Evolutionary conservation across 345 rosid species (phyloP).

Genomic region (Gossypium thurberi): DNA sequence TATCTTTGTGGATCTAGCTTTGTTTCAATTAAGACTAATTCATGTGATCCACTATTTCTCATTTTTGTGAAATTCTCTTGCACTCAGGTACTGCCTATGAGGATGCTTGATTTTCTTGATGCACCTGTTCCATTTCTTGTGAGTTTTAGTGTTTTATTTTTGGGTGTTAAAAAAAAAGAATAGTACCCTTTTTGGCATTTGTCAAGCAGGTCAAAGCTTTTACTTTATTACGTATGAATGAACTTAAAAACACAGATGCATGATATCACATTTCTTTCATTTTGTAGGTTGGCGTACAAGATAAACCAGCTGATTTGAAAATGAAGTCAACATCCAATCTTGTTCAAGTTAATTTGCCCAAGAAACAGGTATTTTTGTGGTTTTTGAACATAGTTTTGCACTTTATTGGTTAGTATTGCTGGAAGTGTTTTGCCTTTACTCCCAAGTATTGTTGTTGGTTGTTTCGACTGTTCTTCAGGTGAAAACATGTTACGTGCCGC

Average conservation of each 20-base stretch:
- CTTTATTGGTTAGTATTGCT: neutral
- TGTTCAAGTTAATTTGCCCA: constrained; percentile 60
- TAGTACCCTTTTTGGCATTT: no score
- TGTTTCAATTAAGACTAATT: no score
- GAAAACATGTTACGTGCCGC: constrained; percentile 44
- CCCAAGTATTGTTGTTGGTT: neutral
- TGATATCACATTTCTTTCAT: neutral
- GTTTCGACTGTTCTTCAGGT: constrained; percentile 33
- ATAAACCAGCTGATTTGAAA: constrained; percentile 71
- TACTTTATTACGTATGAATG: neutral
- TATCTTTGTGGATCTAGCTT: constrained; percentile 13
- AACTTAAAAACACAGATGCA: neutral
- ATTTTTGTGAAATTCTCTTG: neutral
- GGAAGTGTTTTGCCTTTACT: neutral
- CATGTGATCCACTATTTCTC: neutral
- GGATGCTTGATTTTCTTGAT: constrained; percentile 94
- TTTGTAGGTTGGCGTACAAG: constrained; percentile 75
- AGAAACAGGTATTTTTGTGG: constrained; percentile 60
- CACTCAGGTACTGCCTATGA: constrained; percentile 69
- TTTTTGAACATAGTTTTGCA: constrained; percentile 3
- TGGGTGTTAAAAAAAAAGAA: neutral
- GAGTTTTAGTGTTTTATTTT: constrained; percentile 26
- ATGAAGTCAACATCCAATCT: constrained; percentile 64
- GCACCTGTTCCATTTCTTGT: constrained; percentile 98
- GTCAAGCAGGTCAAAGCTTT: neutral